Base-by-base conservation (phyloP, 345 rosid genomes). In the Anastatica hierochuntica region DNA sequence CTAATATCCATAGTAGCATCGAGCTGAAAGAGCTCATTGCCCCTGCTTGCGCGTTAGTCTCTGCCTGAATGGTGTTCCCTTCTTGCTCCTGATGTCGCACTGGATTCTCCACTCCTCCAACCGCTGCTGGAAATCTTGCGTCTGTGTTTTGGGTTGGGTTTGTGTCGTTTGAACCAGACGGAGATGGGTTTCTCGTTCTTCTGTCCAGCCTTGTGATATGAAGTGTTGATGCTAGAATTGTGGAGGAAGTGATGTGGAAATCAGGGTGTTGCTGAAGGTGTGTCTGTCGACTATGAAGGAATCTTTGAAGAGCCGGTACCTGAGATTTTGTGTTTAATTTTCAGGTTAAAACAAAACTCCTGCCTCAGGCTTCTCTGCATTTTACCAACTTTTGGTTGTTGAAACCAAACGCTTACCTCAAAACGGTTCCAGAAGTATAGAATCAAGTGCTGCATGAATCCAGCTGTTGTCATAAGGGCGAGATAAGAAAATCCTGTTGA, bases 371-470 rank as follows among this genome's bases (percentile, higher is more conserved):
- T 29, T 1, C 4, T 14, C 7, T 15, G n/a, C 53, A 20, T 48
- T 23, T 37, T 29, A 39, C 38, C n/a, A 39, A 43, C 8, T 15
- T 12, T 60, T 1, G 14, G 37, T 4, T 29, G 33, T 29, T 29
- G 33, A 9, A 29, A 58, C 44, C 9, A 39, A 43, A 43, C 6
- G 6, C 7, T 63, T 75, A 94, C 99, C 99, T 94, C 97, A 42
- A 94, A 92, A 26, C 94, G 86, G 71, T 88, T 94, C 99, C 99
- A 94, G 70, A 94, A 94, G 72, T 88, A 94, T 14, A 94, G 68
- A 63, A 94, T 85, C 61, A 88, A 83, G 63, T 94, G 99, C 66
- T 81, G 95, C 95, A 88, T 88, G 65, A 94, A 88, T n/a, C 89
- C 94, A 19, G 94, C 94, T 3, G 90, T 72, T 19, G 99, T 85